Conservation (phyloP, 2,329 filamentous ascomycete genomes). For the Lomentospora prolificans region DNA sequence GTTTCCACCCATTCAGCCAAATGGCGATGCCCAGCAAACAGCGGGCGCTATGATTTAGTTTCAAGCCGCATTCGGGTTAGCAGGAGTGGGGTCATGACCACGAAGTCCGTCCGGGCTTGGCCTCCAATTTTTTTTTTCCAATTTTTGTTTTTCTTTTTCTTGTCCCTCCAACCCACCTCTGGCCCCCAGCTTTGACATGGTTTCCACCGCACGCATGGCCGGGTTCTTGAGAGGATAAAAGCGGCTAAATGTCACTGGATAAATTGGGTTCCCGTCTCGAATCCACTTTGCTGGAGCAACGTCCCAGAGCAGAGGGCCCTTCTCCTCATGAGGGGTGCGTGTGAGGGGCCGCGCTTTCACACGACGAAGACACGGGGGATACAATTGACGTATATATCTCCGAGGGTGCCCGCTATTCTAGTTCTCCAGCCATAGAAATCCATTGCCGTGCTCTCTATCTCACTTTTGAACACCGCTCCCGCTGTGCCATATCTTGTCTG, state of each 20-base stretch:
- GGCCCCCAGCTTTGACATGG: neutral
- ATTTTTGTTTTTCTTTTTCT: too few relatives aligned
- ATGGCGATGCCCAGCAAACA: neutral
- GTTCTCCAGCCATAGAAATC: too few relatives aligned
- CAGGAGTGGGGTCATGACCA: neutral
- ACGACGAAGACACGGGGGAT: neutral
- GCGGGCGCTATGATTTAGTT: neutral
- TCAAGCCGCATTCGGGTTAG: neutral
- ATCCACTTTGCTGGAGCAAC: slow-evolving; percentile 1
- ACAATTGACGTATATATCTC: too few relatives aligned
- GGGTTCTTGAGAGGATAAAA: slow-evolving; percentile 1
- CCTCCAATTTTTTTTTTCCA: too few relatives aligned
- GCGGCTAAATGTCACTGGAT: slow-evolving; percentile 8
- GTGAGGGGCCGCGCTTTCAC: neutral
- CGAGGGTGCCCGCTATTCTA: too few relatives aligned
- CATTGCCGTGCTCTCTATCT: too few relatives aligned
- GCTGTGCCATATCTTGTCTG: neutral
- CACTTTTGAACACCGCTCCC: too few relatives aligned
- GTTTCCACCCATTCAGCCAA: slow-evolving; percentile 1
- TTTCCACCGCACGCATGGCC: neutral
- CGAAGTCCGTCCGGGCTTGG: too few relatives aligned
- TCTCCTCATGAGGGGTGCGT: slow-evolving; percentile 4
- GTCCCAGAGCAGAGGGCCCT: neutral
- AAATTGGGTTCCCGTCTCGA: slow-evolving; percentile 2
- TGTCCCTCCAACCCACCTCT: neutral